Base-by-base conservation (phyloP, 2,329 filamentous ascomycete species). In the Trichophyton equinum region DNA sequence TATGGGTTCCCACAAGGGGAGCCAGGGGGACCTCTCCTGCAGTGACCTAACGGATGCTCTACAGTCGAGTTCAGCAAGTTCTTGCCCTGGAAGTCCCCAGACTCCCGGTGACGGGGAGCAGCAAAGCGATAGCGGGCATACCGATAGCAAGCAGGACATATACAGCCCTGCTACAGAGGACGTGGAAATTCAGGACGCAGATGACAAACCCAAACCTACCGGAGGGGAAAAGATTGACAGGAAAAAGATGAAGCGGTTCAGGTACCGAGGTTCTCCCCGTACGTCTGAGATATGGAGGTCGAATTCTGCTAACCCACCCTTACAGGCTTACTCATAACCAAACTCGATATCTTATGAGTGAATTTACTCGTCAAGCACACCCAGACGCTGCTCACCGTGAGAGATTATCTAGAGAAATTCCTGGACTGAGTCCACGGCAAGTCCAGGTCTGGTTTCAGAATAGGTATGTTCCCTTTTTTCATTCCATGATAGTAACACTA, bases 371-470 rank as follows among this genome's bases (percentile, higher is more conserved):
- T 68, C 91, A 97, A 71, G 89, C 91, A 25, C 91, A 96, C 71
- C 91, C 91, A 6, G 91, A 97, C 75, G 91, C 91, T 46, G 88
- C 89, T 55, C 91, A 96, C 73, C 82, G 91, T 64, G 91, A 96
- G 72, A 82, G 90, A 55, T 79, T 97, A 42, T 92, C 91, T 3
- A 81, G 87, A 64, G 90, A 96, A 72, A 96, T 97, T 53, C 91
- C 92, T 36, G 92, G 91, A 0, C 76, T 97, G 57, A 96, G 89
- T 68, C 89, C 91, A 42, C 84, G 91, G 63, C 91, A 97, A 72
- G 92, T 97, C 25, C 91, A 97, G 74, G 91, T 97, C 57, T 97
- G 91, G 92, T 97, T 97, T 75, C 91, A 97, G 75, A 97, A 97
- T 75, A 84, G 91, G 91, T 96, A 20, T 8, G 20, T 81, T 68